Conservation (phyloP, 208 protist species). For the Wallacemonas sp. region DNA sequence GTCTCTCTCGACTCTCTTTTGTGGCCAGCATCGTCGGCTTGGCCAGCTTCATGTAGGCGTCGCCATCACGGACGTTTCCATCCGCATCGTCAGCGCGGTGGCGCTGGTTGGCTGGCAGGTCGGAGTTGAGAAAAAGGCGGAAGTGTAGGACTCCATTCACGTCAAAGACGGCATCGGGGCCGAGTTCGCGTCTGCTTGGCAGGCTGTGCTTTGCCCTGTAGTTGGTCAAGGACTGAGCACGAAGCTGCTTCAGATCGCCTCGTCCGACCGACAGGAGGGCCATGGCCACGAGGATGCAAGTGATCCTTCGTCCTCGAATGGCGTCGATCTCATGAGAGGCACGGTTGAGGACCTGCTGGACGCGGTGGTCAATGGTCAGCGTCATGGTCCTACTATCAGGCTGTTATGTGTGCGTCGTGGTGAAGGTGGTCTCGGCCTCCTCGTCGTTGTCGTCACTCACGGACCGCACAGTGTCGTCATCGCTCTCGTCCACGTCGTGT, state of each 20-base stretch:
- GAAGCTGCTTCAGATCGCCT: not conserved
- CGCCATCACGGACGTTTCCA: not conserved
- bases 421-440: not conserved
- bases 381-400: not conserved
- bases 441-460: too few relatives aligned
- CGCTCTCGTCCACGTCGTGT: too few relatives aligned
- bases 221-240: not conserved
- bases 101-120: too few relatives aligned
- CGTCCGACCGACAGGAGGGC: not conserved
- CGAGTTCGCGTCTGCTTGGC: not conserved
- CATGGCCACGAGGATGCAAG: not conserved
- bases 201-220: not conserved
- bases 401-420: too few relatives aligned
- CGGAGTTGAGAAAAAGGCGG: too few relatives aligned
- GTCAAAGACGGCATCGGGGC: not conserved
- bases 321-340: not conserved
- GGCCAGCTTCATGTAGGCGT: not conserved
- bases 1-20: not conserved
- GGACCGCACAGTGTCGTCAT: too few relatives aligned
- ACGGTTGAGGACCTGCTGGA: not conserved
- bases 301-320: not conserved
- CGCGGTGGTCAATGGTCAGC: not conserved
- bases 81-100: not conserved
- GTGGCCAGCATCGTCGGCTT: not conserved
- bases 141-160: not conserved